Conservation (phyloP, 768 basidiomycete species). For the Amanita fuliginea region DNA sequence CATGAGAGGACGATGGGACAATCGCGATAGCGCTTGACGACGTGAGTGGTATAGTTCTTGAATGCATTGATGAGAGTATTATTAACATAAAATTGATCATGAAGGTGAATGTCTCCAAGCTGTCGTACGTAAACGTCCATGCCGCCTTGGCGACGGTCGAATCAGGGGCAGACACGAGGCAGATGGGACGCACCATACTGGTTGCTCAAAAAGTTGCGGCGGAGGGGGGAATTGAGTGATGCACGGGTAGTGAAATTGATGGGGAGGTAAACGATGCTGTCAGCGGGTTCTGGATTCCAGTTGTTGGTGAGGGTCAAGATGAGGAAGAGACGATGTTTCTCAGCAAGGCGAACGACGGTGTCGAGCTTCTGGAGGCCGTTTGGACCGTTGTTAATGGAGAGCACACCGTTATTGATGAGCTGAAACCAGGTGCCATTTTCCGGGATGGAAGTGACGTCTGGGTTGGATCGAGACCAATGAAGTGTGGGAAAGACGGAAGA, state of each 20-base stretch:
- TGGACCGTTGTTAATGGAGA: conserved; percentile 44
- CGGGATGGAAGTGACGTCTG: conserved; percentile 44
- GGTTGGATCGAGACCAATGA: not conserved
- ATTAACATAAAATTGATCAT: conserved; percentile 53
- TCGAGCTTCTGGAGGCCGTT: conserved; percentile 58
- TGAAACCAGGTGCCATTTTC: conserved; percentile 57
- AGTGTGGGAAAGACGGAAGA: not conserved
- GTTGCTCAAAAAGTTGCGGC: conserved; percentile 48
- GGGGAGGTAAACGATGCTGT: conserved; percentile 12
- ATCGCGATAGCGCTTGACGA: conserved; percentile 46
- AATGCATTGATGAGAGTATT: conserved; percentile 37
- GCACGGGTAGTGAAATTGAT: conserved; percentile 13
- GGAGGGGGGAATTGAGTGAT: conserved; percentile 20
- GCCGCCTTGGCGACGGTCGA: conserved; percentile 31
- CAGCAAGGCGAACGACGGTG: conserved; percentile 40
- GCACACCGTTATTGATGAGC: conserved; percentile 40
- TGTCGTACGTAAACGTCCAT: conserved; percentile 57
- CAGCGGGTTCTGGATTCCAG: conserved; percentile 36
- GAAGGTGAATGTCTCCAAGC: conserved; percentile 27
- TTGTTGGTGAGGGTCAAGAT: conserved; percentile 52
- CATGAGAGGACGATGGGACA: conserved; percentile 42
- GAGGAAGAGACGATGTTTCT: conserved; percentile 41
- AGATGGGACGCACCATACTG: conserved; percentile 37
- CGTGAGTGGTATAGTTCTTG: conserved; percentile 42
- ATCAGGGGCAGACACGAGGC: conserved; percentile 1